Conservation (phyloP, 257 asterid genomes). For the Fraxinus americana region DNA sequence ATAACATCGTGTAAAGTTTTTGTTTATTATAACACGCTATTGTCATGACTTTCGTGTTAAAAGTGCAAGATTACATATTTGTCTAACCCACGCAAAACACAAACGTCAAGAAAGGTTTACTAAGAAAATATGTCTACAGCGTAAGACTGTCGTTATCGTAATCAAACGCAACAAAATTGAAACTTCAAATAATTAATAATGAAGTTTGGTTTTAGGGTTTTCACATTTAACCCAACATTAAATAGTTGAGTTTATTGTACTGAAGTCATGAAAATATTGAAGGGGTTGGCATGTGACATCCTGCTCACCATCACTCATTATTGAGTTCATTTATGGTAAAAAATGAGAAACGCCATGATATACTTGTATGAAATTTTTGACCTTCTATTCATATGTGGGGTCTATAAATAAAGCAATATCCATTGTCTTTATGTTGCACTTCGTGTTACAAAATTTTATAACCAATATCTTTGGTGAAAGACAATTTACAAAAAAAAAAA, state of each 20-base stretch:
- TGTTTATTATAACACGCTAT: no score
- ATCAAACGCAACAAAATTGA: not conserved
- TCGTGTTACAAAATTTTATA: no score
- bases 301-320: conserved; percentile 33
- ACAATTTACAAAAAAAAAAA: not conserved
- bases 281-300: conserved; percentile 49
- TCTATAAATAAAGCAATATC: not conserved
- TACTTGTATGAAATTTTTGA: conserved; percentile 23
- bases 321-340: conserved; percentile 42
- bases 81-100: no score
- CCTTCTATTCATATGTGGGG: conserved; percentile 7
- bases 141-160: not conserved
- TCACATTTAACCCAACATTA: no score
- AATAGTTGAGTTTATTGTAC: not conserved
- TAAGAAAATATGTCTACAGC: no score
- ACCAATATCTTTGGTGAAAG: not conserved
- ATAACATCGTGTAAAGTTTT: no score
- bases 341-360: conserved; percentile 30
- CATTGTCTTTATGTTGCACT: not conserved
- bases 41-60: no score
- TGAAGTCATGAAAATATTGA: conserved; percentile 31
- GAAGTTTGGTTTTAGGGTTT: no score
- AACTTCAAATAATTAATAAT: no score
- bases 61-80: no score
- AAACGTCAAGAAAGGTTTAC: no score